These are phyloP conservation scores for Pterocarpus macrocarpus DNA, from an alignment of 306 rosid species.

Conservation along the genomic window DNA sequence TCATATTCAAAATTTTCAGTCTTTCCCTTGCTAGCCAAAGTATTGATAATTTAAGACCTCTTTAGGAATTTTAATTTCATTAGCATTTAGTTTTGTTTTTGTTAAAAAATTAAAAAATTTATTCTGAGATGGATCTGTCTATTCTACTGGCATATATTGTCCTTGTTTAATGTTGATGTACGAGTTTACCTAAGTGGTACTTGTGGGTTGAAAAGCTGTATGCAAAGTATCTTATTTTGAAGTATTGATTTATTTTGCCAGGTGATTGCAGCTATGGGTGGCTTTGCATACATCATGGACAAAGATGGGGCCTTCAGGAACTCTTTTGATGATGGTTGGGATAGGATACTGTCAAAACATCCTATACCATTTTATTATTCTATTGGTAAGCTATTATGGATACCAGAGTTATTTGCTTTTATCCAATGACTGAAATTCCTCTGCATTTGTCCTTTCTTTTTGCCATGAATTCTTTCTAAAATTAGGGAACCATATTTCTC, in stretches of 20 bases:
- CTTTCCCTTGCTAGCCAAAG: background rate
- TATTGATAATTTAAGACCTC: conserved; percentile 30
- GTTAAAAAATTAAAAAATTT: background rate
- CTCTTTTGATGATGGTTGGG: conserved; percentile 97
- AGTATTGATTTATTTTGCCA: conserved; percentile 47
- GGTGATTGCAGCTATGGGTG: conserved; percentile 90
- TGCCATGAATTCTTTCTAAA: background rate
- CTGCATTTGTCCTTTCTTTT: conserved; percentile 3
- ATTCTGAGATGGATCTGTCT: conserved; percentile 11
- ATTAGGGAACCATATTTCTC: conserved; percentile 20
- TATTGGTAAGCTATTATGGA: conserved; percentile 69
- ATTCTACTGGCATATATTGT: conserved; percentile 21
- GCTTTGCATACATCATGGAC: conserved; percentile 95
- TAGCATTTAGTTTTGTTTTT: background rate
- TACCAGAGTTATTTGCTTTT: conserved; percentile 16
- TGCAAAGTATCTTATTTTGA: conserved; percentile 33
- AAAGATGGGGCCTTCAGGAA: conserved; percentile 94
- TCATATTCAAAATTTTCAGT: background rate
- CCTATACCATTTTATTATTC: conserved; percentile 97
- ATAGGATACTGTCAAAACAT: conserved; percentile 90
- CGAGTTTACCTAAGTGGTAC: background rate
- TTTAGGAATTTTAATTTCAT: background rate
- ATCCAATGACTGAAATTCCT: conserved; percentile 19
- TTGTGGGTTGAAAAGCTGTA: background rate
- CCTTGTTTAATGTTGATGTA: background rate